phyloP scores from a whole-genome alignment of 805 yeast genomes.

The Spathaspora passalidarum region DNA sequence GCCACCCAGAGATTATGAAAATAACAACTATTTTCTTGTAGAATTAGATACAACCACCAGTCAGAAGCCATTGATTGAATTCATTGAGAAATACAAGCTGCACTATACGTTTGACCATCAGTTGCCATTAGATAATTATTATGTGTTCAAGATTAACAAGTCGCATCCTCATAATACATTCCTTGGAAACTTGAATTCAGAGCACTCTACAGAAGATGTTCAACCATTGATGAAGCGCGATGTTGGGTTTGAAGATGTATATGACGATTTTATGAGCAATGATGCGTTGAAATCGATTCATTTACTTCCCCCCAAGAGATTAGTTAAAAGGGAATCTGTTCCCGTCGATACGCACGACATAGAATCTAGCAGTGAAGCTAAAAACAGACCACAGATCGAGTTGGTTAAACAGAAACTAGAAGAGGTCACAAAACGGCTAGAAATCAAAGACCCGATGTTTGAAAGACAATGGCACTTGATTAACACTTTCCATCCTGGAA shows the following conservation, averaged over 20 bases:
- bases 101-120: constrained; percentile 56
- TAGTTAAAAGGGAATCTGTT: constrained; percentile 59
- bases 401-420: constrained; percentile 46
- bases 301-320: constrained; percentile 48
- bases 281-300: constrained; percentile 54
- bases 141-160: constrained; percentile 60
- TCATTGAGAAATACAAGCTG: constrained; percentile 36
- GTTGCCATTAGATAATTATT: constrained; percentile 56
- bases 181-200: constrained; percentile 35
- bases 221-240: no score
- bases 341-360: constrained; percentile 23
- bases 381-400: no score
- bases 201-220: no score
- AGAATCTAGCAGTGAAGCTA: no score
- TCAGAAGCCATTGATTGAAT: constrained; percentile 25
- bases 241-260: constrained; percentile 22
- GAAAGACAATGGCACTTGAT: constrained; percentile 87
- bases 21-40: constrained; percentile 59
- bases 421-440: constrained; percentile 49
- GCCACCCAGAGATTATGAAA: constrained; percentile 43
- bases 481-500: constrained; percentile 68
- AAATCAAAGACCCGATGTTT: constrained; percentile 82
- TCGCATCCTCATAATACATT: constrained; percentile 27
- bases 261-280: constrained; percentile 21
- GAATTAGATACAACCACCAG: constrained; percentile 43